Conservation (phyloP, 2,329 filamentous ascomycete genomes). For the Penicillium italicum region DNA sequence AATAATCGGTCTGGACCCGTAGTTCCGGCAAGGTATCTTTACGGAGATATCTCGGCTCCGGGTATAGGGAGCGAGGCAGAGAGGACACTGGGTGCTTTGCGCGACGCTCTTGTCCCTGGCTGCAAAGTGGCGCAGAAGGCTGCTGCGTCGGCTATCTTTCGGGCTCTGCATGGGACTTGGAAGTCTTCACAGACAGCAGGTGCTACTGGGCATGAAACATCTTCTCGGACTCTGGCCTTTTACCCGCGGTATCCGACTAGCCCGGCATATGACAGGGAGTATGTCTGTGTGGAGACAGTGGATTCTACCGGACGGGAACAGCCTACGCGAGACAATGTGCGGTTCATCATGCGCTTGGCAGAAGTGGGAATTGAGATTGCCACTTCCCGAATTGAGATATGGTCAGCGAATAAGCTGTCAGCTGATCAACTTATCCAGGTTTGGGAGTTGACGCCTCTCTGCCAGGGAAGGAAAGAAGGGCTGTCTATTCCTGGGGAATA, state of each 20-base stretch:
- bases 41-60: constrained; percentile 26
- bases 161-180: constrained; percentile 69
- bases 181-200: constrained; percentile 46
- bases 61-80: constrained; percentile 20
- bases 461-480: background rate
- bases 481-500: constrained; percentile 9
- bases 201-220: constrained; percentile 48
- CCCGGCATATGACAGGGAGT: constrained; percentile 34
- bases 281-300: constrained; percentile 28
- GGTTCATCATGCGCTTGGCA: constrained; percentile 16
- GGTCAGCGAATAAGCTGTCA: constrained; percentile 7
- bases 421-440: constrained; percentile 3
- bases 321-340: background rate
- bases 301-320: background rate
- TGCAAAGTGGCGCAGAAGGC: constrained; percentile 50
- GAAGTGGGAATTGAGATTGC: background rate
- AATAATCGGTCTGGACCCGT: constrained; percentile 40
- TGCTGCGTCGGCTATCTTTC: constrained; percentile 64
- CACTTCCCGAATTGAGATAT: constrained; percentile 15
- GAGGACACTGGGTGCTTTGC: constrained; percentile 51
- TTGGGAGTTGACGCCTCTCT: constrained; percentile 6
- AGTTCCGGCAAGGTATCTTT: constrained; percentile 54
- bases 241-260: constrained; percentile 58
- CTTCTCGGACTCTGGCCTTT: constrained; percentile 63
- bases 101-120: constrained; percentile 32